Percentiles rank a stretch among this genome's conserved stretches.
Conservation (phyloP, 768 basidiomycete genomes). For the Mycena amicta region DNA sequence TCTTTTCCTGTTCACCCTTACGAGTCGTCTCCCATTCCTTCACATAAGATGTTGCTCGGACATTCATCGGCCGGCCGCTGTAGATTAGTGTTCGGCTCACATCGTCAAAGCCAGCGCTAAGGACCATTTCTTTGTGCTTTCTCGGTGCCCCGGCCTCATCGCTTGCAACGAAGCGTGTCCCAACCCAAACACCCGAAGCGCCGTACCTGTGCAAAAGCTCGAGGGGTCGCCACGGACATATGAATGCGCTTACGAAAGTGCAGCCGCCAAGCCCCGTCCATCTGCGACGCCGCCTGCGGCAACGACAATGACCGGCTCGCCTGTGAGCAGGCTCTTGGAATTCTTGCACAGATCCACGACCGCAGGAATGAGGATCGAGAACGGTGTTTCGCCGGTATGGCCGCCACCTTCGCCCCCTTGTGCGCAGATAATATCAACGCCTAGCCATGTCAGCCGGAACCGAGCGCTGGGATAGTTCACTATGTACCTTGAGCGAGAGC, state of each 20-base stretch:
- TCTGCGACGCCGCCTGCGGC: conserved; percentile 87
- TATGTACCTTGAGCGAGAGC: conserved; percentile 71
- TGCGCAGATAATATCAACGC: conserved; percentile 90
- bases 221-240: background rate
- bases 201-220: conserved; percentile 56
- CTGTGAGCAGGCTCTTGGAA: conserved; percentile 73
- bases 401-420: conserved; percentile 86
- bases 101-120: conserved; percentile 78
- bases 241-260: conserved; percentile 65
- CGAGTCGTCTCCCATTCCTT: conserved; percentile 71
- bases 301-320: conserved; percentile 73
- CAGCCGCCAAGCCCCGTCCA: conserved; percentile 76
- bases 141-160: conserved; percentile 79
- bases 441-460: conserved; percentile 33
- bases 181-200: conserved; percentile 86
- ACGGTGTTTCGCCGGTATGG: conserved; percentile 82
- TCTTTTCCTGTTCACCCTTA: conserved; percentile 56
- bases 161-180: conserved; percentile 84
- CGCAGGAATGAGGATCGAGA: conserved; percentile 80
- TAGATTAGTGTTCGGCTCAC: conserved; percentile 71
- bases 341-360: conserved; percentile 76
- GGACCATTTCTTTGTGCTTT: conserved; percentile 66
- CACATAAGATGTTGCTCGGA: conserved; percentile 80
- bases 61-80: conserved; percentile 78
- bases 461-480: background rate